Percentiles rank a stretch among this genome's conserved stretches.
Evolutionary conservation across 768 basidiomycete genomes (phyloP).

Genomic region (Sporobolomyces roseus): DNA sequence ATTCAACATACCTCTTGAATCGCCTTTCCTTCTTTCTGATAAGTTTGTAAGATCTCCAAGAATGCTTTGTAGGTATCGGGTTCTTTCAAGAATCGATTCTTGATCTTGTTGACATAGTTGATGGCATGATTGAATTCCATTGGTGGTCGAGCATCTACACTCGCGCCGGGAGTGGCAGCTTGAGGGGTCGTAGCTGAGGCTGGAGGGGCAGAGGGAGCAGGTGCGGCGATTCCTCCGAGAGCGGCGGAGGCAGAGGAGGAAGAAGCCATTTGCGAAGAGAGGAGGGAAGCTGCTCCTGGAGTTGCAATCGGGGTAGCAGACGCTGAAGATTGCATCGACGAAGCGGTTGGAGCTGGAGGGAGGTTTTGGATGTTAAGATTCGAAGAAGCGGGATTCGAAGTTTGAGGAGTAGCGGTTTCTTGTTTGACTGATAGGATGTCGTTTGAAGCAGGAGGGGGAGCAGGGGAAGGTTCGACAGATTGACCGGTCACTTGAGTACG

Average conservation of each 20-base stretch:
- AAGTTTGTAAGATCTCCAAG: slow-evolving; percentile 54
- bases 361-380: too few relatives aligned
- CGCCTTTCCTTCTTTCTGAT: slow-evolving; percentile 58
- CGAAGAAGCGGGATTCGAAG: too few relatives aligned
- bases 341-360: background rate
- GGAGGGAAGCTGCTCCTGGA: too few relatives aligned
- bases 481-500: slow-evolving; percentile 35
- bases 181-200: background rate
- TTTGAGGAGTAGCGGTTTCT: background rate
- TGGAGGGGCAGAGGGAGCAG: background rate
- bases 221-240: background rate
- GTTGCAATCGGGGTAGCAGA: too few relatives aligned
- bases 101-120: slow-evolving; percentile 97
- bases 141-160: slow-evolving; percentile 5
- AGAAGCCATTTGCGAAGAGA: too few relatives aligned
- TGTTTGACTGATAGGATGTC: background rate
- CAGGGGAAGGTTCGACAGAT: background rate
- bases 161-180: background rate
- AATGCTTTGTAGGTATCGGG: slow-evolving; percentile 65
- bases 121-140: slow-evolving; percentile 73
- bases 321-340: background rate
- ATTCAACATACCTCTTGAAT: slow-evolving; percentile 55
- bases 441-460: background rate
- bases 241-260: too few relatives aligned
- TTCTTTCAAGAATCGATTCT: slow-evolving; percentile 79